phyloP scores from a whole-genome alignment of 164 flowering plant genomes.

The Aristolochia fimbriata region DNA sequence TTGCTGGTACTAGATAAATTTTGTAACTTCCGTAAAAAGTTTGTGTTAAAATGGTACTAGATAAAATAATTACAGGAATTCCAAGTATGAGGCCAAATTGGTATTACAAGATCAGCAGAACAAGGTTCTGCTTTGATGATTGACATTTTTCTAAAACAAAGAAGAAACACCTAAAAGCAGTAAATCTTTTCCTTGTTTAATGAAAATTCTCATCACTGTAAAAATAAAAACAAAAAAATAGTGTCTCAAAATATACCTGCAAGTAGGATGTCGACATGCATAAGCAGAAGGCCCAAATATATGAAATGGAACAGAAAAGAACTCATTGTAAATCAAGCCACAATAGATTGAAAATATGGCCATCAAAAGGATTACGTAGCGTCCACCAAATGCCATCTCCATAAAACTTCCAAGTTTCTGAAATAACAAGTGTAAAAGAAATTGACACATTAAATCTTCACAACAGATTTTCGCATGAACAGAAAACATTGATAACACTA shows the following conservation, averaged over 20 bases:
- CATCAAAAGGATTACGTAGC: slow-evolving; percentile 83
- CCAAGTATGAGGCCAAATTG: no score
- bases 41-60: no score
- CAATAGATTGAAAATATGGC: slow-evolving; percentile 86
- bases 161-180: no score
- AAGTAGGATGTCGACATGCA: slow-evolving; percentile 65
- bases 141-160: no score
- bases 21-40: no score
- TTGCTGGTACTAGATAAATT: no score
- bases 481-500: no score
- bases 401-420: slow-evolving; percentile 95
- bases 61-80: no score
- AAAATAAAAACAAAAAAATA: not conserved
- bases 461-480: not conserved
- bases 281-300: slow-evolving; percentile 83
- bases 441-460: not conserved
- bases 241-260: slow-evolving; percentile 46
- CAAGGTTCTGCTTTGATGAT: no score
- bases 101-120: no score
- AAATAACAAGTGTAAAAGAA: slow-evolving; percentile 2
- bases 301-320: slow-evolving; percentile 87
- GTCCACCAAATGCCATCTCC: slow-evolving; percentile 97
- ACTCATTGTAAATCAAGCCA: slow-evolving; percentile 90
- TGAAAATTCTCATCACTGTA: no score
- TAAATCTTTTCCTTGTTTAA: no score